A percentile compares a stretch with the other conserved stretches of the same genome.
These are phyloP conservation scores for Linnemannia zychae DNA, from an alignment of 192 early-diverging fungal genomes.

Conservation along the genomic window DNA sequence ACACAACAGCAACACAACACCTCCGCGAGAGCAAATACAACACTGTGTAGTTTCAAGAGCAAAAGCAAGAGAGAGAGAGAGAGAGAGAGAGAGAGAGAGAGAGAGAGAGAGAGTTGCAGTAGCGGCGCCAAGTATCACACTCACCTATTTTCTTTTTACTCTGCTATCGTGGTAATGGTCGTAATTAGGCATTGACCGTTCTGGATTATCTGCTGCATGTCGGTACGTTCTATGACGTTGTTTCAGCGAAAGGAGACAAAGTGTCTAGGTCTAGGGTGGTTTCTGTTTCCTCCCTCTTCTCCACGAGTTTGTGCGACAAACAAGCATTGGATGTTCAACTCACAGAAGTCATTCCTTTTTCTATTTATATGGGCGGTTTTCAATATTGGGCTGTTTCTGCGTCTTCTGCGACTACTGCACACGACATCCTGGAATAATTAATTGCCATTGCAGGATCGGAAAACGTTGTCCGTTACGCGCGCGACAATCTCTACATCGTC, in stretches of 20 bases:
- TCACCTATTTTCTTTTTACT: constrained; percentile 76
- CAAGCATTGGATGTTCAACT: not conserved
- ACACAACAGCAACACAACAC: not conserved
- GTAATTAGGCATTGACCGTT: constrained; percentile 79
- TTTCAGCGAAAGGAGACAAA: not conserved
- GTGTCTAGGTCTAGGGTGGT: not conserved
- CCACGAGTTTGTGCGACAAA: not conserved
- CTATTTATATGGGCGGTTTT: not conserved
- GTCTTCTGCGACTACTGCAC: not conserved
- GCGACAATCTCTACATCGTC: constrained; percentile 91
- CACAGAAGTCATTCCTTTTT: not conserved
- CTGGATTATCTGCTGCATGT: constrained; percentile 85
- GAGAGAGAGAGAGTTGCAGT: not conserved
- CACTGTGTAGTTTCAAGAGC: not conserved
- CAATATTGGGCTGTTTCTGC: not conserved
- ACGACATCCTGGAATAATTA: not conserved
- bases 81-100: too few species aligned
- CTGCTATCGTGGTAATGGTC: constrained; percentile 63
- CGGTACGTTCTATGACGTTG: constrained; percentile 17
- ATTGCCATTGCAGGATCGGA: constrained; percentile 75
- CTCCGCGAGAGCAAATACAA: constrained; percentile 63
- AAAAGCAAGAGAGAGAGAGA: not conserved
- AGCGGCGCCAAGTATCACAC: not conserved
- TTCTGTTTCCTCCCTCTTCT: not conserved
- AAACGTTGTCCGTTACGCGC: constrained; percentile 84